These are phyloP conservation scores for Truncatella angustata DNA, from an alignment of 2,329 filamentous ascomycete species.

Conservation along the genomic window DNA sequence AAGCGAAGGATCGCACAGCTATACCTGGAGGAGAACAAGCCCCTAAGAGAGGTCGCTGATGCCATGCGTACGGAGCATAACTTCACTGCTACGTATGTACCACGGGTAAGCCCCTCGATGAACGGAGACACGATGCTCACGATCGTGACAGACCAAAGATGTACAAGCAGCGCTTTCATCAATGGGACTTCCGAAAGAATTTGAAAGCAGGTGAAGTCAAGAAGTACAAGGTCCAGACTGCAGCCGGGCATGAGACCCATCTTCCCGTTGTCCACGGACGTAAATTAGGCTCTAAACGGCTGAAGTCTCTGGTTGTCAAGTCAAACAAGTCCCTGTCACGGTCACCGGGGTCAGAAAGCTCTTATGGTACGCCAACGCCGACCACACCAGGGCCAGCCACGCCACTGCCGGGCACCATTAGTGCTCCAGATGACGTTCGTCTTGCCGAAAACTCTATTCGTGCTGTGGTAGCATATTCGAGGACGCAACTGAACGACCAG, in stretches of 20 bases:
- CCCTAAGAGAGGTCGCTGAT: slow-evolving; percentile 51
- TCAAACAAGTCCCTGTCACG: not conserved
- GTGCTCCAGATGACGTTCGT: not conserved
- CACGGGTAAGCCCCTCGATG: not conserved
- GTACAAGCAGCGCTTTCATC: slow-evolving; percentile 55
- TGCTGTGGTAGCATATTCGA: not conserved
- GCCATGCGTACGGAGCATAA: slow-evolving; percentile 46
- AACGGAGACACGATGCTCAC: slow-evolving; percentile 9
- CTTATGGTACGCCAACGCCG: not conserved
- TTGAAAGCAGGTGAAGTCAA: not conserved
- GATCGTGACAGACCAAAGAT: slow-evolving; percentile 43
- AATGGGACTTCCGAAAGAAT: slow-evolving; percentile 55
- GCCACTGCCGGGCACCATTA: not conserved
- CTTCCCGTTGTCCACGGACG: slow-evolving; percentile 3
- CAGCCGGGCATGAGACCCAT: not conserved
- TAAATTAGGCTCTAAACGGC: not conserved
- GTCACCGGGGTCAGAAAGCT: not conserved
- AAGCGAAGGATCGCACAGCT: slow-evolving; percentile 44
- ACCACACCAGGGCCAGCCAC: no score
- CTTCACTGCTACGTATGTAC: slow-evolving; percentile 48
- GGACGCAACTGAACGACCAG: not conserved
- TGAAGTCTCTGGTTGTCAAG: not conserved
- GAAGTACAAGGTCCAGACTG: not conserved
- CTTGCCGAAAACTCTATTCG: not conserved
- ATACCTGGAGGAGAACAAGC: slow-evolving; percentile 48